Evolutionary conservation across 305 asterid genomes (phyloP).

Genomic region (Rubia peregrina): DNA sequence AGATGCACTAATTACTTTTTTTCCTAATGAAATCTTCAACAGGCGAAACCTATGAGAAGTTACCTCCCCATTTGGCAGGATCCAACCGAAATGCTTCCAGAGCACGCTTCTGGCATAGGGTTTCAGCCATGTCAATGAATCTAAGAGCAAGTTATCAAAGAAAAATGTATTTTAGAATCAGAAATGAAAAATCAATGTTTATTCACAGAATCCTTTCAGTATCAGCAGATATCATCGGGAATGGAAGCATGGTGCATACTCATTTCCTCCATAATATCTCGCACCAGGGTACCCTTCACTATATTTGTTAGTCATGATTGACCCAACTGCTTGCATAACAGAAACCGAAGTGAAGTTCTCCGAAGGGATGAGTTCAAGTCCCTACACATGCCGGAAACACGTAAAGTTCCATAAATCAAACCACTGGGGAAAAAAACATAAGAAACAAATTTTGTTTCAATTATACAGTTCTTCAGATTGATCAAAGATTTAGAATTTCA

Average conservation of each 20-base stretch:
- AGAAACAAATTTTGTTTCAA: no score
- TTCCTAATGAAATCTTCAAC: not conserved
- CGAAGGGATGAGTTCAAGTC: constrained; percentile 85
- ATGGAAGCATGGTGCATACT: constrained; percentile 33
- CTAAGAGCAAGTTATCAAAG: constrained; percentile 24
- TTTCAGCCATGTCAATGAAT: constrained; percentile 92
- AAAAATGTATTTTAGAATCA: not conserved
- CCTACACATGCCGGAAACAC: constrained; percentile 36
- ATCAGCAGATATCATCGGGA: not conserved
- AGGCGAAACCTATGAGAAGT: not conserved
- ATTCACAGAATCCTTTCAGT: not conserved
- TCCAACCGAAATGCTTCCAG: constrained; percentile 78
- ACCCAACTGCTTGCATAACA: constrained; percentile 96
- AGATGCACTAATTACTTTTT: not conserved
- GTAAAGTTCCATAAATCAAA: not conserved
- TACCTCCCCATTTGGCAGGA: constrained; percentile 97
- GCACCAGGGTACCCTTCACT: constrained; percentile 98
- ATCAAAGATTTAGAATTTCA: not conserved
- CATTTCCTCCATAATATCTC: constrained; percentile 93
- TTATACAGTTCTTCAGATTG: not conserved
- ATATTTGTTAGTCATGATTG: constrained; percentile 90
- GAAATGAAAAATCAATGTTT: not conserved
- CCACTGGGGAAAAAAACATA: not conserved
- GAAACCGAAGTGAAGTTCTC: constrained; percentile 82
- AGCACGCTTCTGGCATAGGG: constrained; percentile 82